Conservation (phyloP, 1,284 basidiomycete genomes). For the Inonotus hispidus region DNA sequence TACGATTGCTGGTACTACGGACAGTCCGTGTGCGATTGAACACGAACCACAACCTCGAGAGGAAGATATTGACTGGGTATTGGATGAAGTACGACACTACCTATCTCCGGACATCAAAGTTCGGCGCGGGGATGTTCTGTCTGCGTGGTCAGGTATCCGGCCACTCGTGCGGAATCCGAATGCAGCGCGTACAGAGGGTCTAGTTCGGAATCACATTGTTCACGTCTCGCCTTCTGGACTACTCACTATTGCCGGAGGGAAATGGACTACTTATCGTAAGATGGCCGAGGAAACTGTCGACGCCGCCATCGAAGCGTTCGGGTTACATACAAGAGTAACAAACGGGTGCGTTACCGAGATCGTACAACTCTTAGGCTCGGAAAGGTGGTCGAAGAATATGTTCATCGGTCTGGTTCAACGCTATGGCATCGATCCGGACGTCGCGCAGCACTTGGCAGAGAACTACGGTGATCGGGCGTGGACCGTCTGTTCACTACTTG, state of each 20-base stretch:
- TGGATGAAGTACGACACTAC: conserved; percentile 89
- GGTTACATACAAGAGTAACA: conserved; percentile 49
- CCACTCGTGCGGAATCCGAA: conserved; percentile 86
- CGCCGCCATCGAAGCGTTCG: conserved; percentile 78
- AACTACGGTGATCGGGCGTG: conserved; percentile 96
- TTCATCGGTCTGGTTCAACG: conserved; percentile 95
- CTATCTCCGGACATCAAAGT: conserved; percentile 92
- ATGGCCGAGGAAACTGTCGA: conserved; percentile 98
- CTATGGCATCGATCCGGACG: conserved; percentile 86
- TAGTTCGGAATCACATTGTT: conserved; percentile 95
- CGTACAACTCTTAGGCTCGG: conserved; percentile 85
- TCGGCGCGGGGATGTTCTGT: conserved; percentile 92
- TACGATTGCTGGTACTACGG: conserved; percentile 96
- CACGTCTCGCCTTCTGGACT: conserved; percentile 79
- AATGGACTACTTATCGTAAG: conserved; percentile 97
- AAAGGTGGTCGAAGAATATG: conserved; percentile 95
- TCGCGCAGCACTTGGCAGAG: conserved; percentile 90
- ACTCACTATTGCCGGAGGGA: conserved; percentile 94
- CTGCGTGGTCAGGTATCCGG: conserved; percentile 90
- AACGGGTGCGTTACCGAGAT: conserved; percentile 76
- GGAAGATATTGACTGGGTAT: conserved; percentile 95
- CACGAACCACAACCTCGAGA: conserved; percentile 83
- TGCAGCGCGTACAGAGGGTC: conserved; percentile 75
- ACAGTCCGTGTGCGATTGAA: conserved; percentile 75
- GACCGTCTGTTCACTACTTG: conserved; percentile 83